A percentile compares a stretch with the other conserved stretches of the same genome.
These are phyloP conservation scores for Cryptococcus sp. DNA, from an alignment of 1,284 basidiomycete genomes.

Conservation along the genomic window DNA sequence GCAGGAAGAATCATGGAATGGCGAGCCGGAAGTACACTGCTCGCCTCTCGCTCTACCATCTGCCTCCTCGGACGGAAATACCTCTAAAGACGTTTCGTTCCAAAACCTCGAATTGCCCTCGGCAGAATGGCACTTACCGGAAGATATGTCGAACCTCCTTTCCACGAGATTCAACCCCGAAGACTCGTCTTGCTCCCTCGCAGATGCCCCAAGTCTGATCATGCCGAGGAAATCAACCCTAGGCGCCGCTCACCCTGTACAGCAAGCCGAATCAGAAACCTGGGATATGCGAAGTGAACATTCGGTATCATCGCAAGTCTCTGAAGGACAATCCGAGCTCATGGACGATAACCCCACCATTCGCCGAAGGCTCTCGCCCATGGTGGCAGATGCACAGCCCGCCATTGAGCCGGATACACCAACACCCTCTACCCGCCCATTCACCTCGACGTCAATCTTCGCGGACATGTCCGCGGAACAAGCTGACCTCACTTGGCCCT, in stretches of 20 bases:
- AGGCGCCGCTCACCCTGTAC: neutral
- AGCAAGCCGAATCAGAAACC: constrained; percentile 11
- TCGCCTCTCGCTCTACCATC: constrained; percentile 32
- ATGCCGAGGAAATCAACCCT: neutral
- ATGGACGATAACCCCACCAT: constrained; percentile 31
- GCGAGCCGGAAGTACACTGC: constrained; percentile 30
- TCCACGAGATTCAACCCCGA: constrained; percentile 23
- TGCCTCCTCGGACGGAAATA: constrained; percentile 9
- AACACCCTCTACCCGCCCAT: constrained; percentile 15
- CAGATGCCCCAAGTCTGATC: constrained; percentile 3
- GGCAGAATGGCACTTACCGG: constrained; percentile 29
- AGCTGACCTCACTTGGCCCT: constrained; percentile 40
- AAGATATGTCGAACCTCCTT: constrained; percentile 40
- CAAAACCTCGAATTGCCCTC: constrained; percentile 27
- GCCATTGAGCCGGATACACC: constrained; percentile 9
- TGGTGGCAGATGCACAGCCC: neutral
- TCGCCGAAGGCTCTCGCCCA: constrained; percentile 17
- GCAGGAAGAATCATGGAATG: constrained; percentile 33
- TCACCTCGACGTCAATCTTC: constrained; percentile 33
- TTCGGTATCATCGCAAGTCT: constrained; percentile 1
- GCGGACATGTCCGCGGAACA: constrained; percentile 48
- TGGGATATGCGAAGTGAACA: constrained; percentile 8
- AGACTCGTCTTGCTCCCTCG: constrained; percentile 18
- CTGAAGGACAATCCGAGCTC: constrained; percentile 4
- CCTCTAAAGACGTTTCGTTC: constrained; percentile 22